phyloP scores from a whole-genome alignment of 345 rosid species.

The Lenwebbia sp. region DNA sequence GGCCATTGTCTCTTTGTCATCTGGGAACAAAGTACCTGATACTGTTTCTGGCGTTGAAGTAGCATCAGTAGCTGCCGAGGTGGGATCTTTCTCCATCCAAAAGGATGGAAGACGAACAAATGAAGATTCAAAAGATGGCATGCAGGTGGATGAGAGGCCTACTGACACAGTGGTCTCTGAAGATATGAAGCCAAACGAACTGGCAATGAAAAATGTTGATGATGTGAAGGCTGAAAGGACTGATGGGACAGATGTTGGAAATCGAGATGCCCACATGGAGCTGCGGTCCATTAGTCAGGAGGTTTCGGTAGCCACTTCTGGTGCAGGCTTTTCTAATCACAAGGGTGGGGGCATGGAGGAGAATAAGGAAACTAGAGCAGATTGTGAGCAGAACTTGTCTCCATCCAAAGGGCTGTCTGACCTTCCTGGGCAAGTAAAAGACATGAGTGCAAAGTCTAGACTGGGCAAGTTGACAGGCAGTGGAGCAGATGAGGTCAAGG shows the following conservation, averaged over 20 bases:
- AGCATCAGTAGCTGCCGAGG: conserved; percentile 14
- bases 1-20: conserved; percentile 3
- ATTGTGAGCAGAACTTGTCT: not conserved
- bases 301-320: not conserved
- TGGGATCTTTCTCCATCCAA: conserved; percentile 1
- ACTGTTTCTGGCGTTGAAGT: conserved; percentile 2
- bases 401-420: not conserved
- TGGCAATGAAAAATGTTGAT: conserved; percentile 3
- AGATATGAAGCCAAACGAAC: conserved; percentile 16
- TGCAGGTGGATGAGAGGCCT: conserved; percentile 18
- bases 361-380: conserved; percentile 8
- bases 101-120: conserved; percentile 14
- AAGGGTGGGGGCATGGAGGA: conserved; percentile 22
- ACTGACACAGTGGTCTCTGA: conserved; percentile 4
- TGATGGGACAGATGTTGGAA: conserved; percentile 13
- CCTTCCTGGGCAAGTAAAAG: conserved; percentile 11
- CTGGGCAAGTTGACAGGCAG: conserved; percentile 14
- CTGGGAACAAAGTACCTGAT: conserved; percentile 18
- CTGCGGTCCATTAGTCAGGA: not conserved
- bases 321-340: conserved; percentile 7
- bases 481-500: conserved; percentile 42
- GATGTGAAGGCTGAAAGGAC: conserved; percentile 19
- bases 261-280: not conserved
- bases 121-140: conserved; percentile 3
- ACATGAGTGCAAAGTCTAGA: conserved; percentile 12